Percentiles rank a stretch among this genome's conserved stretches.
Evolutionary conservation across 2,329 filamentous ascomycete species (phyloP).

Genomic region (Chaetomiaceae sp.): DNA sequence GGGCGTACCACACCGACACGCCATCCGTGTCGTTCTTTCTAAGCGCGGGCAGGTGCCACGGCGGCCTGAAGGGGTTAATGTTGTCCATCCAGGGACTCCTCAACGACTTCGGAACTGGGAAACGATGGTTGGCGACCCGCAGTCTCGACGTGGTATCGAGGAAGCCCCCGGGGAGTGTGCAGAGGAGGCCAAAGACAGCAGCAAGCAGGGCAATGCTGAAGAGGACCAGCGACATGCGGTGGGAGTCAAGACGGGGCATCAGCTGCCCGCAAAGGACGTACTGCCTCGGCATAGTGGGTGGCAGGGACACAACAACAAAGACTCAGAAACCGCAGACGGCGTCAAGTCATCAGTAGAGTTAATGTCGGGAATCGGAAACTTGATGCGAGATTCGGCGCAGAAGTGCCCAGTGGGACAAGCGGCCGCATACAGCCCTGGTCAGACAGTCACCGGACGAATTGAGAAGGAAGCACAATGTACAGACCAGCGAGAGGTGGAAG

Average conservation of each 20-base stretch:
- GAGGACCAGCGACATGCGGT: slow-evolving; percentile 48
- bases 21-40: slow-evolving; percentile 74
- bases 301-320: too few species aligned
- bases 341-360: not conserved
- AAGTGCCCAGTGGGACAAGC: too few species aligned
- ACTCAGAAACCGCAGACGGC: not conserved
- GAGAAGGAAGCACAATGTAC: too few species aligned
- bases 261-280: slow-evolving; percentile 42
- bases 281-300: slow-evolving; percentile 40
- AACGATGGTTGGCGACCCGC: slow-evolving; percentile 44
- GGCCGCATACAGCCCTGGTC: too few species aligned
- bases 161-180: slow-evolving; percentile 41
- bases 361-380: not conserved
- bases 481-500: too few species aligned
- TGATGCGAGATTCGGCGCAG: too few species aligned
- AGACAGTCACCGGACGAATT: too few species aligned
- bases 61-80: slow-evolving; percentile 61
- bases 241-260: slow-evolving; percentile 45
- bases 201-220: slow-evolving; percentile 47
- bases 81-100: slow-evolving; percentile 43
- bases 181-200: slow-evolving; percentile 46
- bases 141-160: slow-evolving; percentile 44
- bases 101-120: slow-evolving; percentile 41
- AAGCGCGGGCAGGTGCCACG: slow-evolving; percentile 64
- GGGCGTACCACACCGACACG: slow-evolving; percentile 76